Evolutionary conservation across 257 asterid species (phyloP).

Genomic region (Solanum etuberosum): DNA sequence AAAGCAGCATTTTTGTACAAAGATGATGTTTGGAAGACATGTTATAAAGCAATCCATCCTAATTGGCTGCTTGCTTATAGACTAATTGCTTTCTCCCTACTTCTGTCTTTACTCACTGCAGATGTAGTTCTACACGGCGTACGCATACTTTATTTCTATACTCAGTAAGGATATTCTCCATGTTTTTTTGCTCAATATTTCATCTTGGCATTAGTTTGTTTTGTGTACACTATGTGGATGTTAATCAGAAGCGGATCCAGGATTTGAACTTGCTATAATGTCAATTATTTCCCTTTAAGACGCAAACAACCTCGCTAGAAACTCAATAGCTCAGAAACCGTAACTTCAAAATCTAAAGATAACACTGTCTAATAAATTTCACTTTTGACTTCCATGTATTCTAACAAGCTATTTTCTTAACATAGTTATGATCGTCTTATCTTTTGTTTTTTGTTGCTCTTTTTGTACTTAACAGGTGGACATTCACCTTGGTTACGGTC

Average conservation of each 20-base stretch:
- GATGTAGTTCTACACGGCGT: slow-evolving; percentile 31
- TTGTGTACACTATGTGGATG: background rate
- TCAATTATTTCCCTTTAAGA: background rate
- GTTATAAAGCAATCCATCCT: slow-evolving; percentile 45
- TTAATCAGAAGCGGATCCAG: background rate
- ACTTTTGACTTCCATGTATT: background rate
- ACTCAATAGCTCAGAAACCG: background rate
- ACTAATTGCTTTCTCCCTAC: slow-evolving; percentile 37
- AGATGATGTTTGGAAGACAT: slow-evolving; percentile 70
- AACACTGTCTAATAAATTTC: background rate
- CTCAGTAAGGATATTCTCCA: slow-evolving; percentile 46
- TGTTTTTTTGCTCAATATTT: background rate
- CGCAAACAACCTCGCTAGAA: background rate
- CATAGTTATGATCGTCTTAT: background rate
- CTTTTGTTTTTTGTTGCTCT: background rate
- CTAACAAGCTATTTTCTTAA: background rate
- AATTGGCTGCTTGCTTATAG: slow-evolving; percentile 69
- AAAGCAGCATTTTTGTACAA: slow-evolving; percentile 30
- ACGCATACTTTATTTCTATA: slow-evolving; percentile 40
- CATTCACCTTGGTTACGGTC: slow-evolving; percentile 60
- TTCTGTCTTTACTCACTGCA: slow-evolving; percentile 43
- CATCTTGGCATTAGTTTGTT: background rate
- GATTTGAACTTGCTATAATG: background rate
- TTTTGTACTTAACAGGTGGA: slow-evolving; percentile 68
- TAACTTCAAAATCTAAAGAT: background rate